Conservation (phyloP, 2,329 filamentous ascomycete species). For the Xylariaceae sp. region DNA sequence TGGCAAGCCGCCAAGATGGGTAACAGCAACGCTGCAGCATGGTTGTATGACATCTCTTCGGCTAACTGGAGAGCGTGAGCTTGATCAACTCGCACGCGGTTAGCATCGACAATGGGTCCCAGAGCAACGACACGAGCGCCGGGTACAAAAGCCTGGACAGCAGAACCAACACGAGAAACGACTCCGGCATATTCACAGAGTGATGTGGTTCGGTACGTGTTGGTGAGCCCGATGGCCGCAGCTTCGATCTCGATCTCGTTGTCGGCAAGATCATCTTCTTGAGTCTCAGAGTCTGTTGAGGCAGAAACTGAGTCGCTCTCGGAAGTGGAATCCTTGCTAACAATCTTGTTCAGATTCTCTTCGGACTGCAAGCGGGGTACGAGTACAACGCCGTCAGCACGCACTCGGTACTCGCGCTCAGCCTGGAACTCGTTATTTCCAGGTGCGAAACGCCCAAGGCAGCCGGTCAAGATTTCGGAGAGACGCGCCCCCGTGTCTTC, state of each 20-base stretch:
- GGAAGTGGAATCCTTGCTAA: not conserved
- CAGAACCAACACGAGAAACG: slow-evolving; percentile 6
- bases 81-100: not conserved
- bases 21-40: not conserved
- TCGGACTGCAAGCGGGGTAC: slow-evolving; percentile 18
- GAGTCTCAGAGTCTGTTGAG: not conserved
- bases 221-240: not conserved
- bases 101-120: not conserved
- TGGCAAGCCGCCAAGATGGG: slow-evolving; percentile 5
- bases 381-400: slow-evolving; percentile 5
- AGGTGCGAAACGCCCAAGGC: not conserved
- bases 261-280: not conserved
- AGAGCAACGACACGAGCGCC: slow-evolving; percentile 9
- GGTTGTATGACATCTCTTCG: not conserved
- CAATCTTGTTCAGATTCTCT: slow-evolving; percentile 14
- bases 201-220: not conserved
- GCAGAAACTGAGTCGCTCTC: not conserved
- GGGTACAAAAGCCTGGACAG: not conserved
- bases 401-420: slow-evolving; percentile 18
- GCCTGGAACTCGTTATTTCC: not conserved
- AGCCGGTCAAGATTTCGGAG: not conserved
- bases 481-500: not conserved
- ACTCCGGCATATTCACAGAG: slow-evolving; percentile 11
- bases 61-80: not conserved
- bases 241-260: slow-evolving; percentile 13